Evolutionary conservation across 768 basidiomycete genomes (phyloP), one percentile per base, ranked within the genome.

Genomic region (Pulveroboletus sp.): DNA sequence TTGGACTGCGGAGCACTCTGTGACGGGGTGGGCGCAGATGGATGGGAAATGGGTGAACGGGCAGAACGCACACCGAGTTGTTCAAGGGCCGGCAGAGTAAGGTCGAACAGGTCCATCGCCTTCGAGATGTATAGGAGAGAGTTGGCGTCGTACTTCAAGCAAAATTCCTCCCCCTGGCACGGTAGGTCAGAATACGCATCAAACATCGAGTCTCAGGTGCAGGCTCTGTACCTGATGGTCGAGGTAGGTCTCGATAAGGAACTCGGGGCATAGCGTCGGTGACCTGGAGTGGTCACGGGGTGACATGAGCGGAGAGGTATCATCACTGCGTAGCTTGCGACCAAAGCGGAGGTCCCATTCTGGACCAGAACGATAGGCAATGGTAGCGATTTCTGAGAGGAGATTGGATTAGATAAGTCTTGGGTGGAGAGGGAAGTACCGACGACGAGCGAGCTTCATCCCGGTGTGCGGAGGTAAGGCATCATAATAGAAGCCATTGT

Each of bases 311-410:
- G 21, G 44, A 10, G 50, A 17, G 11, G 35, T 10, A 40, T 54
- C 47, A 64, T 47, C 67, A 6, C 69, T 59, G 24, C 79, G 77
- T 37, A 91, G 47, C 58, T 86, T 81, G 40, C 95, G 85, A 0
- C 89, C 93, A 63, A 99, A 99, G n/a, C 96, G 87, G 57, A 86
- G 78, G 70, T 99, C 96, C 96, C 96, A 99, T 69, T 99, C 96
- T 6, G 96, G 96, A 1, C 96, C 96, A 11, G 96, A 98, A 33
- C 96, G 86, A 68, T 99, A 99, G 0, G 96, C 98, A 63, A 99
- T 96, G 3, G 96, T 99, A 10, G 96, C 96, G 57, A 99, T 98
- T 73, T 99, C 94, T 97, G 47, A 15, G 12, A 28, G 40, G 41
- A 11, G 47, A 39, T 50, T 6, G 47, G 41, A 28, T 14, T 2